A percentile compares a stretch with the other conserved stretches of the same genome.
Conservation (phyloP, 1,284 basidiomycete species). For the Macrocystidia cucumis region DNA sequence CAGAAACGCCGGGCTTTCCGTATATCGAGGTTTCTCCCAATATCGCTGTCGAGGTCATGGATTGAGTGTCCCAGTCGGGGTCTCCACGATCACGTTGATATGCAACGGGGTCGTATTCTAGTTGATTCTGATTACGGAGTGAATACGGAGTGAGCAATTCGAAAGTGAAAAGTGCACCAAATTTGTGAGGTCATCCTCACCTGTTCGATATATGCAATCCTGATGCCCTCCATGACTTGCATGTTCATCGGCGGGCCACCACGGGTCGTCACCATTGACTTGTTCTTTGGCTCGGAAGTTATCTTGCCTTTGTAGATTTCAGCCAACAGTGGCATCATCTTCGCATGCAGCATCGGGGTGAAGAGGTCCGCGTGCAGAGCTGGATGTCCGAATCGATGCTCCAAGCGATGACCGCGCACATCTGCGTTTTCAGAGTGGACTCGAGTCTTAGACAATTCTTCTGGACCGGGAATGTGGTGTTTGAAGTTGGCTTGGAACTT, state of each 20-base stretch:
- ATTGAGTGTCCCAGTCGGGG: slow-evolving; percentile 67
- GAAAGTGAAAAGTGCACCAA: slow-evolving; percentile 4
- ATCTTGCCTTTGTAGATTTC: slow-evolving; percentile 70
- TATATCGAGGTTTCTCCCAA: too few species aligned
- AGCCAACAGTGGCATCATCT: slow-evolving; percentile 66
- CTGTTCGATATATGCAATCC: slow-evolving; percentile 67
- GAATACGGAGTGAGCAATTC: slow-evolving; percentile 7
- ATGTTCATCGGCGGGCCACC: slow-evolving; percentile 64
- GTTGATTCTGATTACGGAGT: slow-evolving; percentile 48
- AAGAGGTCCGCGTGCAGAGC: slow-evolving; percentile 71
- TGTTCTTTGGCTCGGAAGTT: slow-evolving; percentile 27
- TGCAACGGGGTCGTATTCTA: slow-evolving; percentile 65
- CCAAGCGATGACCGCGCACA: slow-evolving; percentile 55
- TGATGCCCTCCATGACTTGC: slow-evolving; percentile 61
- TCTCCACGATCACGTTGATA: slow-evolving; percentile 72
- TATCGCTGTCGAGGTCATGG: slow-evolving; percentile 48
- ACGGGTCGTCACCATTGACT: slow-evolving; percentile 42
- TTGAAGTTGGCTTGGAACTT: slow-evolving; percentile 65
- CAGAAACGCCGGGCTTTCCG: too few species aligned
- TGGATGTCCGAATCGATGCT: slow-evolving; percentile 80
- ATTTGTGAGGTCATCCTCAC: slow-evolving; percentile 20
- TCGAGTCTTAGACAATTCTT: slow-evolving; percentile 58
- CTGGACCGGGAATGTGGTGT: slow-evolving; percentile 66
- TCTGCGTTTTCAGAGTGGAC: slow-evolving; percentile 65
- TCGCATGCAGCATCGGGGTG: slow-evolving; percentile 81